Percentiles rank a stretch among this genome's conserved stretches.
Evolutionary conservation across 2,329 filamentous ascomycete genomes (phyloP).

Genomic region (Fusarium sp.): DNA sequence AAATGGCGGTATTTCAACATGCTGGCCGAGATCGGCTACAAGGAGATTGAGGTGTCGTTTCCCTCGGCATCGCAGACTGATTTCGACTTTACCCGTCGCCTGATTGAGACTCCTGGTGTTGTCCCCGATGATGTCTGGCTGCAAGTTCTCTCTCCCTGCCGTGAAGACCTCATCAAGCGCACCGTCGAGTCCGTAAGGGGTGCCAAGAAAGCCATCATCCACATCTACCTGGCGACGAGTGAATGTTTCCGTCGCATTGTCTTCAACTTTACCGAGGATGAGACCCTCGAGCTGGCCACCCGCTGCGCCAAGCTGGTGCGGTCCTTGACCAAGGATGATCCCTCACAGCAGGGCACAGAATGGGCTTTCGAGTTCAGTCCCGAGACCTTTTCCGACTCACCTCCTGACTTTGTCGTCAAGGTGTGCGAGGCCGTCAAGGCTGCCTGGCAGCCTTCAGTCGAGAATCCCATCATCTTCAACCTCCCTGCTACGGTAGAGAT

Average conservation of each 20-base stretch:
- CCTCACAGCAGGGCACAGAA: conserved; percentile 69
- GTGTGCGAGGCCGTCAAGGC: conserved; percentile 95
- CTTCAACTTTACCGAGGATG: conserved; percentile 87
- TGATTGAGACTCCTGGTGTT: conserved; percentile 6
- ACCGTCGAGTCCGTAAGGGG: conserved; percentile 90
- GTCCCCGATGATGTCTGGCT: conserved; percentile 83
- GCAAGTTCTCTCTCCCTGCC: conserved; percentile 93
- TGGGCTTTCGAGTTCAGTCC: conserved; percentile 90
- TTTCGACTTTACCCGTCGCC: conserved; percentile 83
- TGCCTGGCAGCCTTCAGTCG: conserved; percentile 87
- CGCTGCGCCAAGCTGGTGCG: conserved; percentile 89
- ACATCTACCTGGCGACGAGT: conserved; percentile 96
- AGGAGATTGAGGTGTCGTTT: conserved; percentile 97
- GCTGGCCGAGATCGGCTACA: conserved; percentile 92
- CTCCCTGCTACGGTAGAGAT: conserved; percentile 96
- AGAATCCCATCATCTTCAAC: conserved; percentile 95
- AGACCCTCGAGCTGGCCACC: conserved; percentile 86
- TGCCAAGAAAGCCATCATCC: conserved; percentile 93
- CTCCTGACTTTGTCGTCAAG: conserved; percentile 84
- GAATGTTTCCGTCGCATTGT: conserved; percentile 95
- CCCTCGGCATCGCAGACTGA: conserved; percentile 94
- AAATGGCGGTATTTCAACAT: conserved; percentile 82
- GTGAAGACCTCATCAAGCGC: conserved; percentile 89
- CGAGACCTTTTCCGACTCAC: conserved; percentile 92
- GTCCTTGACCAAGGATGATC: conserved; percentile 88